phyloP scores from a whole-genome alignment of 2,329 filamentous ascomycete species.

The Colletotrichum simmondsii region DNA sequence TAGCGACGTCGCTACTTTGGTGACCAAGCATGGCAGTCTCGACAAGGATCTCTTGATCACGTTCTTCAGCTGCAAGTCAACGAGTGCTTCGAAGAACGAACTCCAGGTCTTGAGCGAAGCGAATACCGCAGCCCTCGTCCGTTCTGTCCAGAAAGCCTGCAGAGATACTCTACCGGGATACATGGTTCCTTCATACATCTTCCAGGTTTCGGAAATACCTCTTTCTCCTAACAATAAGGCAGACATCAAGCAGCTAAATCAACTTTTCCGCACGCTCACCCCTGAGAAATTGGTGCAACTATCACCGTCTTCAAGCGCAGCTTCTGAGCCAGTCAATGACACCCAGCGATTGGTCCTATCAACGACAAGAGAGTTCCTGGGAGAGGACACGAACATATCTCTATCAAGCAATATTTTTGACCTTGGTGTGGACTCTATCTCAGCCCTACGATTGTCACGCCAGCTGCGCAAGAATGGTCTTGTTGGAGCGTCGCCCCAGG shows the following conservation, averaged over 20 bases:
- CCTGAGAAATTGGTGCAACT: slow-evolving; percentile 71
- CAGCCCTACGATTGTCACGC: slow-evolving; percentile 76
- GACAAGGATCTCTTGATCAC: slow-evolving; percentile 87
- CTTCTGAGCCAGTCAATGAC: slow-evolving; percentile 42
- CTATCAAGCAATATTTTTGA: slow-evolving; percentile 80
- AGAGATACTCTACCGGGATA: slow-evolving; percentile 78
- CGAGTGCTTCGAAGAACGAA: background rate
- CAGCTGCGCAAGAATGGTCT: slow-evolving; percentile 74
- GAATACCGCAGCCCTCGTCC: slow-evolving; percentile 37
- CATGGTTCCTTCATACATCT: slow-evolving; percentile 90
- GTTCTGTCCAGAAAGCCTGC: slow-evolving; percentile 61
- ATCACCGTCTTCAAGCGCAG: slow-evolving; percentile 40
- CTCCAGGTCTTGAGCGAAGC: slow-evolving; percentile 39
- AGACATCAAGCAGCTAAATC: slow-evolving; percentile 76
- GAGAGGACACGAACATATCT: slow-evolving; percentile 55
- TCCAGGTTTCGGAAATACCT: slow-evolving; percentile 78
- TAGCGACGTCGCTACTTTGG: slow-evolving; percentile 79
- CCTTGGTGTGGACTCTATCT: slow-evolving; percentile 88
- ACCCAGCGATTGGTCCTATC: slow-evolving; percentile 60
- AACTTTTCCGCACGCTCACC: slow-evolving; percentile 71
- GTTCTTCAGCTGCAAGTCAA: slow-evolving; percentile 66
- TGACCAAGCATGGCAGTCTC: slow-evolving; percentile 75
- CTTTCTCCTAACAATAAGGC: slow-evolving; percentile 92
- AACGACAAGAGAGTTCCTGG: slow-evolving; percentile 65
- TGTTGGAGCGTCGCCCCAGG: slow-evolving; percentile 67